Evolutionary conservation across 2,329 filamentous ascomycete genomes (phyloP), one percentile per base, ranked within the genome.

Genomic region (Geosmithia flava): DNA sequence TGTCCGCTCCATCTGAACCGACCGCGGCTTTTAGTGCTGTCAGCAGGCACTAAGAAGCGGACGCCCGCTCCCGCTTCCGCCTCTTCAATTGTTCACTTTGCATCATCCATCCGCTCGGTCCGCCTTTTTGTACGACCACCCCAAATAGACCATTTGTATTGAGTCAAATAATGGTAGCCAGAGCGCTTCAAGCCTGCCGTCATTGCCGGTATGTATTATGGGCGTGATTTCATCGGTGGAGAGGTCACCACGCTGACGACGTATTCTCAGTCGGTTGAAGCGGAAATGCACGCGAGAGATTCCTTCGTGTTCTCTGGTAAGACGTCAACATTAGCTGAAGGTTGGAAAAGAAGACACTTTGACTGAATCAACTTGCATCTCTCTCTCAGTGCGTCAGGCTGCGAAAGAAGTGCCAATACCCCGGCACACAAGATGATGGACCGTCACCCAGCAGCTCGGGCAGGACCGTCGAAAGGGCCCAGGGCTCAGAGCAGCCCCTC

Each of bases 291-390:
- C 49, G 10, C 50, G 44, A 39, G 52, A 55, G 13, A 3, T 54
- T 16, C 54, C 54, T 4, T 47, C 49, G 3, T 55, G 53, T 17
- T 53, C 50, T 10, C 40, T 55, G 20, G 54, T 55, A 20, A 20
- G 47, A 7, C 40, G 16, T 7, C 16, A 17, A 17, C n/a, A n/a
- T n/a, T n/a, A n/a, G n/a, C n/a, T n/a, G n/a, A n/a, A n/a, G n/a
- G n/a, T n/a, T n/a, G n/a, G n/a, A n/a, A n/a, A n/a, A n/a, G n/a
- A n/a, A n/a, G n/a, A n/a, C n/a, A n/a, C n/a, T 15, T 45, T 29
- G 19, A 44, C 20, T 37, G 29, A n/a, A 37, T 42, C n/a, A 30
- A n/a, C 47, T 13, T 29, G 8, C n/a, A 23, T 7, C 41, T 20
- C 8, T 11, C 27, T 10, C 5, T 11, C 29, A 50, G 49, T 50